phyloP scores from a whole-genome alignment of 2,329 filamentous ascomycete species.

The Sporothrix brunneoviolacea region DNA sequence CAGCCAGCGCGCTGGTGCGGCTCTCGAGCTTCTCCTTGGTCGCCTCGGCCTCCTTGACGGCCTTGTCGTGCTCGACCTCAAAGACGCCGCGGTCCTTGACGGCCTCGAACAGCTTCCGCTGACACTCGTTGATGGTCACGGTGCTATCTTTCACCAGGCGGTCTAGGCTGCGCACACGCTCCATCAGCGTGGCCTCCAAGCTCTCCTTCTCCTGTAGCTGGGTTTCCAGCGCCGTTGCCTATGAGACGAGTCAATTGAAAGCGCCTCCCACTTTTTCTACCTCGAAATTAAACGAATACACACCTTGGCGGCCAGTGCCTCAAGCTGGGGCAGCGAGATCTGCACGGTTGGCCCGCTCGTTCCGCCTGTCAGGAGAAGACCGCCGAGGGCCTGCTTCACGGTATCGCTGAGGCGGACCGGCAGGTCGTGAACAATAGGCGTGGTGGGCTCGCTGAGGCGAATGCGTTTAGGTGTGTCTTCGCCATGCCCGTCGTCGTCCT shows the following conservation, averaged over 20 bases:
- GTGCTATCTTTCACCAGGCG: constrained; percentile 39
- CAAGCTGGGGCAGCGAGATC: constrained; percentile 26
- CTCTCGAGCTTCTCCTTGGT: constrained; percentile 31
- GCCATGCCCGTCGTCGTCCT: constrained; percentile 8
- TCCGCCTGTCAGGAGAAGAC: neutral
- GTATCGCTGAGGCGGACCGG: constrained; percentile 10
- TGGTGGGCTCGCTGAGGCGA: constrained; percentile 23
- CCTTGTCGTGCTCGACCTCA: constrained; percentile 37
- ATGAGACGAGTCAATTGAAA: neutral
- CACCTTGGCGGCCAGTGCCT: constrained; percentile 25
- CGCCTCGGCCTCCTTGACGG: constrained; percentile 30
- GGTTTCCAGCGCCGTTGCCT: constrained; percentile 33
- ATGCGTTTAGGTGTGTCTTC: constrained; percentile 25
- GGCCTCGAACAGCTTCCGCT: constrained; percentile 42
- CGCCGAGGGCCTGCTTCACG: constrained; percentile 13
- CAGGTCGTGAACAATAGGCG: constrained; percentile 14
- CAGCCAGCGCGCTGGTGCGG: constrained; percentile 29
- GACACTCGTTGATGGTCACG: constrained; percentile 37
- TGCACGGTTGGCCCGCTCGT: constrained; percentile 17
- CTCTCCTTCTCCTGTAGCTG: constrained; percentile 26
- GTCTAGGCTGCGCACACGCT: constrained; percentile 38
- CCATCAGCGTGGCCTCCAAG: constrained; percentile 22
- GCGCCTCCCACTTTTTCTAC: too few relatives aligned
- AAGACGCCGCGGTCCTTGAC: constrained; percentile 44
- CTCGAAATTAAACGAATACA: too few relatives aligned